Conservation (phyloP, 2,329 filamentous ascomycete genomes). For the Beauveria caledonica region DNA sequence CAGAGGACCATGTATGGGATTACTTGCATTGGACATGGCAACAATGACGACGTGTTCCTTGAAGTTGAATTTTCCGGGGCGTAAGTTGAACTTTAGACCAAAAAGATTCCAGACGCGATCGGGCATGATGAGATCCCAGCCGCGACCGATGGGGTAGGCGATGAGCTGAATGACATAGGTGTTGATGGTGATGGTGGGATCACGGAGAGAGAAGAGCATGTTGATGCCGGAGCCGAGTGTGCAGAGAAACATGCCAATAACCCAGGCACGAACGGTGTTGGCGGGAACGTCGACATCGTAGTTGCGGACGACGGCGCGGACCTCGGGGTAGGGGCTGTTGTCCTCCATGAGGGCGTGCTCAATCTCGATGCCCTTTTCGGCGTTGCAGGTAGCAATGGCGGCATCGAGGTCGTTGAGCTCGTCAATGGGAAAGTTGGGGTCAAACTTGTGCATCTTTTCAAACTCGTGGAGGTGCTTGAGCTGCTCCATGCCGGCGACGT, state of each 20-base stretch:
- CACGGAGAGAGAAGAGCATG: conserved; percentile 52
- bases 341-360: conserved; percentile 53
- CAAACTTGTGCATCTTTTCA: conserved; percentile 53
- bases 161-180: conserved; percentile 56
- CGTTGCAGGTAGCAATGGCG: conserved; percentile 45
- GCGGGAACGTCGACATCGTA: conserved; percentile 56
- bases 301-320: conserved; percentile 57
- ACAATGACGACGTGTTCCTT: conserved; percentile 56
- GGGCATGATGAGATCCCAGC: conserved; percentile 48
- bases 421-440: conserved; percentile 57
- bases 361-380: conserved; percentile 47
- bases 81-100: conserved; percentile 47
- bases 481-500: conserved; percentile 32
- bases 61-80: conserved; percentile 50
- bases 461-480: conserved; percentile 45
- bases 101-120: conserved; percentile 42
- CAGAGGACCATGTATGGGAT: background rate
- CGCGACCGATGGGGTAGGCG: conserved; percentile 49
- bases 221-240: conserved; percentile 55
- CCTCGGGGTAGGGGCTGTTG: conserved; percentile 60
- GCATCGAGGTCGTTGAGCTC: conserved; percentile 53
- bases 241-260: conserved; percentile 51
- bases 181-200: conserved; percentile 50
- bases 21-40: conserved; percentile 55
- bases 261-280: conserved; percentile 58